Evolutionary conservation across 805 yeast species (phyloP).

Genomic region (Blastobotrys muscicola): DNA sequence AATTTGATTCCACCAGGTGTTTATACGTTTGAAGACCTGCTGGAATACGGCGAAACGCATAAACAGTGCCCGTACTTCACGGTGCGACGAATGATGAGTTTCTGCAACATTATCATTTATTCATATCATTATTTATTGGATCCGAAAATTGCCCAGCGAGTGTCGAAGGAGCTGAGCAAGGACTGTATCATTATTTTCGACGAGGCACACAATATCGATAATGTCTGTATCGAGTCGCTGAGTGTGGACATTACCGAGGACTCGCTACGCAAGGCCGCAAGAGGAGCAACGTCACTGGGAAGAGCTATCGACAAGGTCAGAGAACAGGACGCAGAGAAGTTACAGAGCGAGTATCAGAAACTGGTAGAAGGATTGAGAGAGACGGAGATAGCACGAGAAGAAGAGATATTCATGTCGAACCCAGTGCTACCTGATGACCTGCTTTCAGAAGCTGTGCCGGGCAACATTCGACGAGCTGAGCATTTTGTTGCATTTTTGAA

Average conservation of each 20-base stretch:
- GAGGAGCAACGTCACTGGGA: conserved; percentile 75
- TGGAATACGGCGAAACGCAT: conserved; percentile 64
- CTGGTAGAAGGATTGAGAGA: conserved; percentile 84
- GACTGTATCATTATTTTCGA: conserved; percentile 93
- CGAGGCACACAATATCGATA: conserved; percentile 98
- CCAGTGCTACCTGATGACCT: conserved; percentile 83
- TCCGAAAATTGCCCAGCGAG: conserved; percentile 95
- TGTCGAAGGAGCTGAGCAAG: conserved; percentile 81
- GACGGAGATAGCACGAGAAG: conserved; percentile 53
- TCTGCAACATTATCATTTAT: conserved; percentile 85
- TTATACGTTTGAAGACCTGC: conserved; percentile 79
- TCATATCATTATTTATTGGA: conserved; percentile 94
- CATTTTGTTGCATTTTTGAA: conserved; percentile 91
- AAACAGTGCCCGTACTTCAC: conserved; percentile 95
- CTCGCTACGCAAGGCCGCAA: conserved; percentile 71
- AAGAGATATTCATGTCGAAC: conserved; percentile 69
- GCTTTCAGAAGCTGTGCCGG: conserved; percentile 89
- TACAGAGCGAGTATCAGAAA: conserved; percentile 85
- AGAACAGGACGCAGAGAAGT: conserved; percentile 66
- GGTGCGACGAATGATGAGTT: conserved; percentile 92
- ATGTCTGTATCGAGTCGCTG: conserved; percentile 93
- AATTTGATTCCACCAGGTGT: conserved; percentile 88
- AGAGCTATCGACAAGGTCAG: conserved; percentile 79
- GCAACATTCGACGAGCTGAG: conserved; percentile 93
- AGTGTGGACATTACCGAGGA: conserved; percentile 91